phyloP scores from a whole-genome alignment of 2,329 filamentous ascomycete species.

The Aspergillus fumigatus region DNA sequence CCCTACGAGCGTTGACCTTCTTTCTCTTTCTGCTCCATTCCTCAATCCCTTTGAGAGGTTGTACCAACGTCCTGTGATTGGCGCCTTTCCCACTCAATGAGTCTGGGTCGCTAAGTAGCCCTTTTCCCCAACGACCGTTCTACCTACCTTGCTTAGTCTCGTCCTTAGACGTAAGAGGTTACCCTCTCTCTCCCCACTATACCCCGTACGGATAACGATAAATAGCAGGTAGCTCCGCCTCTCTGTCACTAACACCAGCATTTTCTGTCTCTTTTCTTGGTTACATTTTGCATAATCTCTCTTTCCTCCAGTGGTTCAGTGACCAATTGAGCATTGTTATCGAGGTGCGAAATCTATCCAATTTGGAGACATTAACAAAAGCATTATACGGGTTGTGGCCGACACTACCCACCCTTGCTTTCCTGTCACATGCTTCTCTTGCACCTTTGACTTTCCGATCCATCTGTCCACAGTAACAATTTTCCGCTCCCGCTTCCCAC shows the following conservation, averaged over 20 bases:
- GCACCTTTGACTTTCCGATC: slow-evolving; percentile 1
- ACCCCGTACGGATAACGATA: background rate
- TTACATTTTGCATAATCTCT: background rate
- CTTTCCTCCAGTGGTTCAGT: background rate
- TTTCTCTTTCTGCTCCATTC: slow-evolving; percentile 9
- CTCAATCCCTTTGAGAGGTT: slow-evolving; percentile 1
- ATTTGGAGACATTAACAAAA: background rate
- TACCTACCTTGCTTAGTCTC: too few species aligned
- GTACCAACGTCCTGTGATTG: slow-evolving; percentile 7
- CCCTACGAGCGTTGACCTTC: background rate
- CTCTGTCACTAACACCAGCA: background rate
- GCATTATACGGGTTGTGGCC: slow-evolving; percentile 8
- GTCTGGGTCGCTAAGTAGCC: background rate
- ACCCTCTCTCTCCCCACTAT: background rate
- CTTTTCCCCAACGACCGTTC: background rate
- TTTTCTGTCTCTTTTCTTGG: background rate
- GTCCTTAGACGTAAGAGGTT: background rate
- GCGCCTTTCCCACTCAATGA: background rate
- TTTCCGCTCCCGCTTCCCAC: slow-evolving; percentile 14
- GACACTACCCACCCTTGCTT: slow-evolving; percentile 7
- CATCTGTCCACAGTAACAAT: slow-evolving; percentile 15
- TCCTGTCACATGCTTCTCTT: slow-evolving; percentile 18
- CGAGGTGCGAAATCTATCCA: background rate
- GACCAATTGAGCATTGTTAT: background rate
- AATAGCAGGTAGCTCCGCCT: background rate